Base-by-base conservation (phyloP, 495 filamentous ascomycete genomes). In the Cryomyces antarcticus region DNA sequence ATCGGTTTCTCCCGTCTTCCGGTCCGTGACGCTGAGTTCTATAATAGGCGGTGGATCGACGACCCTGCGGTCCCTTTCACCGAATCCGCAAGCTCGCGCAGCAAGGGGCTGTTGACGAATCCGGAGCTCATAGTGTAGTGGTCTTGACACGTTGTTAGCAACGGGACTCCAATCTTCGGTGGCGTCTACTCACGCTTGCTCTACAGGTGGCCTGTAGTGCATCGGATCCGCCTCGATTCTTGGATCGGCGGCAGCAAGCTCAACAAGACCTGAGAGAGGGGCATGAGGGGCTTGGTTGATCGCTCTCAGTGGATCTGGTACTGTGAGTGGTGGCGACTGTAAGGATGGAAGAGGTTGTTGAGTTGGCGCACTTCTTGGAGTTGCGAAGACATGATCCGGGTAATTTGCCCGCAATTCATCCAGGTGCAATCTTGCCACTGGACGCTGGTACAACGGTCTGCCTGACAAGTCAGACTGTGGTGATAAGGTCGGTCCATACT, bases 21-120 rank as follows among this genome's bases (percentile, higher is more conserved):
- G 71, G 48, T 88, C 75, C 37, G 70, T 74, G 39, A 93, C 68
- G 24, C 72, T 71, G 30, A 97, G 73, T 52, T 96, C 80, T 10
- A 97, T 73, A 52, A 97, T 93, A 24, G 89, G 89, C 7, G 89
- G 89, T 10, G 89, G 89, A 50, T 97, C 89, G 39, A 97, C 84
- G 28, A 93, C 82, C 43, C 89, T 73, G 28, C 89, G 78, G 57
- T 97, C 89, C 52, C 88, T 65, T 58, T 95, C 89, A 42, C 87
- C 87, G 49, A 92, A 93, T 6, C 89, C 88, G 59, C 89, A 96
- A 38, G 85, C 84, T 53, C 89, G 74, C 35, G 88, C 89, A 5
- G 84, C 86, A 4, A 76, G 65, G 30, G 89, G 89, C 49, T 97
- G 89, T 54, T 97, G 89, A 10, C 89, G 80, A 33, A 97, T 75